These are phyloP conservation scores for Apiosordaria backusii DNA, from an alignment of 495 filamentous ascomycete genomes.

Conservation along the genomic window DNA sequence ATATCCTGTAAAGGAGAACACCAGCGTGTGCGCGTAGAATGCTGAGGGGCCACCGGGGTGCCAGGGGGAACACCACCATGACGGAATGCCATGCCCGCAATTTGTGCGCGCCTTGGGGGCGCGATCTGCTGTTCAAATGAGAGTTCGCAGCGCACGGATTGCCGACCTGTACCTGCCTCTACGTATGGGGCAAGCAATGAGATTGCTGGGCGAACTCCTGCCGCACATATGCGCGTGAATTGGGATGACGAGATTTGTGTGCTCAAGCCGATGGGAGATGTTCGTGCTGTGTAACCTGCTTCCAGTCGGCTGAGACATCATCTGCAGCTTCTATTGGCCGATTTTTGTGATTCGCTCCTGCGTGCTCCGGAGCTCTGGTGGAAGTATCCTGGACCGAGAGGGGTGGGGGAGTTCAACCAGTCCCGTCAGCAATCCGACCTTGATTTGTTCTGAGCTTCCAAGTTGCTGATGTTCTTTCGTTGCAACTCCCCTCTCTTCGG, in stretches of 20 bases:
- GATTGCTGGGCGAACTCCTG: neutral
- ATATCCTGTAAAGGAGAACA: neutral
- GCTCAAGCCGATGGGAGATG: neutral
- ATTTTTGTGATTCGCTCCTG: constrained; percentile 6
- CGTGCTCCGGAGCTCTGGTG: neutral
- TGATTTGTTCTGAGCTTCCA: neutral
- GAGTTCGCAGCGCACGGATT: neutral
- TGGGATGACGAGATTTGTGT: constrained; percentile 13
- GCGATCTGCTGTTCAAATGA: neutral
- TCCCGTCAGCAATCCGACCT: neutral
- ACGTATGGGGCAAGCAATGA: neutral
- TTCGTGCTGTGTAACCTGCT: constrained; percentile 2
- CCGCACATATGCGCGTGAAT: constrained; percentile 16
- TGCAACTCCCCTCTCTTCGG: neutral
- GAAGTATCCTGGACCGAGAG: neutral
- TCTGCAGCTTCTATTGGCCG: neutral
- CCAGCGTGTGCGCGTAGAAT: neutral
- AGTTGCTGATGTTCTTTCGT: neutral
- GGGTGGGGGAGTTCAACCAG: neutral
- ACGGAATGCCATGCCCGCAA: constrained; percentile 10
- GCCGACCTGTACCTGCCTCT: neutral
- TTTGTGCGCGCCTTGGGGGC: constrained; percentile 13
- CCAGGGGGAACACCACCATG: constrained; percentile 8
- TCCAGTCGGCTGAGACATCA: neutral
- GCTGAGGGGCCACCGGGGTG: constrained; percentile 5